phyloP scores from a whole-genome alignment of 2,329 filamentous ascomycete species.

The Colletotrichum coccodes region DNA sequence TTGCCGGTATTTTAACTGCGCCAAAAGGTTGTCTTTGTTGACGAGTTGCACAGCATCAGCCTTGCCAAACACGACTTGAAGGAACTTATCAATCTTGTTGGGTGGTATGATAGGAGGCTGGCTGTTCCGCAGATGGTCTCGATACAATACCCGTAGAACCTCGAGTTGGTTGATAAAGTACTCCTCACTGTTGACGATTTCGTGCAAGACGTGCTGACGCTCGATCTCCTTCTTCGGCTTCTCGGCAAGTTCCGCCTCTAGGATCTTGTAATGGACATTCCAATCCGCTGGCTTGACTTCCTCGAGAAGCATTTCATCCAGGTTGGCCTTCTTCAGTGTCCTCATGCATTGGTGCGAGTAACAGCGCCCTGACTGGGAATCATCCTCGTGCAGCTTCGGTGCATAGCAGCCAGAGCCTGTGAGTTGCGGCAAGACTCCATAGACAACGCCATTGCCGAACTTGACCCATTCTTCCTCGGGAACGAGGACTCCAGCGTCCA shows the following conservation, averaged over 20 bases:
- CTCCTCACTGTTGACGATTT: conserved; percentile 94
- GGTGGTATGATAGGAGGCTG: conserved; percentile 85
- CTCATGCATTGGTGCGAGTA: conserved; percentile 95
- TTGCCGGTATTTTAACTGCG: conserved; percentile 95
- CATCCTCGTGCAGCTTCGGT: conserved; percentile 79
- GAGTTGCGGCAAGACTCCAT: conserved; percentile 92
- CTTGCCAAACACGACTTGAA: conserved; percentile 89
- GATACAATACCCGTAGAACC: conserved; percentile 85
- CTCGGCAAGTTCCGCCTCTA: conserved; percentile 77
- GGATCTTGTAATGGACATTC: conserved; percentile 88
- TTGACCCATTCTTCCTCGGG: conserved; percentile 98
- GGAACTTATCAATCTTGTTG: conserved; percentile 81
- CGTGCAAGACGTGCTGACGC: conserved; percentile 92
- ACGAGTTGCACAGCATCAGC: conserved; percentile 88
- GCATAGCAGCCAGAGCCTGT: conserved; percentile 94
- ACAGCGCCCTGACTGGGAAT: conserved; percentile 76
- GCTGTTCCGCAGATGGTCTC: conserved; percentile 78
- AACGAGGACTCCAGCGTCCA: conserved; percentile 79
- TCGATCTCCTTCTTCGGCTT: conserved; percentile 89
- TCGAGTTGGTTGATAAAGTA: conserved; percentile 90
- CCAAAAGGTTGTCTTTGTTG: conserved; percentile 91
- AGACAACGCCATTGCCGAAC: conserved; percentile 82
- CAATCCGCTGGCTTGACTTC: conserved; percentile 83
- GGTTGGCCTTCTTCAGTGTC: conserved; percentile 92
- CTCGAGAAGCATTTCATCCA: conserved; percentile 78